Base-by-base conservation (phyloP, 257 asterid species). In the Solanum arcanum region DNA sequence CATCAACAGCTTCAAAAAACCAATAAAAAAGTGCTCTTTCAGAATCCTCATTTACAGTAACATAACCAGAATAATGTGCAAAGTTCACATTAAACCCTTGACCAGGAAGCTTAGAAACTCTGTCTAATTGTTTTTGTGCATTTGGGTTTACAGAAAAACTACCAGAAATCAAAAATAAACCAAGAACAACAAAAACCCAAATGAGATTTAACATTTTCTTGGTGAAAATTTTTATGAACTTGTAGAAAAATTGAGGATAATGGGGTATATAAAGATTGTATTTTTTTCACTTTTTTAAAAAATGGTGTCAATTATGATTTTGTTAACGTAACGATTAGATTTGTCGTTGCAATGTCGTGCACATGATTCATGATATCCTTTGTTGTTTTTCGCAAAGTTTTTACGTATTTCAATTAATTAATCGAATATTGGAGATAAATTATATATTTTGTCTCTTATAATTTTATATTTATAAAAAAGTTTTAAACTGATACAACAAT, bases 1-100 rank as follows among this genome's bases (percentile, higher is more conserved):
- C 95, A 59, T 94, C 96, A 15, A 90, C 94, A 86, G 98, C 96
- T 89, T 95, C 99, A 89, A 97, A 94, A 94, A 97, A 94, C 98
- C 99, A 95, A 52, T 97, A 97, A 88, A 97, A 97, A 2, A 95
- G 89, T 2, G 95, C 89, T 86, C 98, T 93, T 70, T 95, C 98
- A 89, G 92, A 90, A 52, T 94, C 92, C 87, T 93, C 33, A 29
- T 94, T 93, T n/a, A 95, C 98, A 66, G 93, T 94, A 9, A 94
- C 95, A 86, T 91, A 91, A 6, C 99, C 98, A 68, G 99, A 84
- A 88, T 94, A 97, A 85, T 93, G 96, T 12, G 91, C 95, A 88
- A 95, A 97, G 84, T 92, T 92, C 60, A 97, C 98, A 87, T 94
- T 87, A 83, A 97, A 97, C 87, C 86, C 90, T 88, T 92, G 98